These are phyloP conservation scores for Juglanconis oblonga DNA, from an alignment of 2,329 filamentous ascomycete species.

Conservation along the genomic window DNA sequence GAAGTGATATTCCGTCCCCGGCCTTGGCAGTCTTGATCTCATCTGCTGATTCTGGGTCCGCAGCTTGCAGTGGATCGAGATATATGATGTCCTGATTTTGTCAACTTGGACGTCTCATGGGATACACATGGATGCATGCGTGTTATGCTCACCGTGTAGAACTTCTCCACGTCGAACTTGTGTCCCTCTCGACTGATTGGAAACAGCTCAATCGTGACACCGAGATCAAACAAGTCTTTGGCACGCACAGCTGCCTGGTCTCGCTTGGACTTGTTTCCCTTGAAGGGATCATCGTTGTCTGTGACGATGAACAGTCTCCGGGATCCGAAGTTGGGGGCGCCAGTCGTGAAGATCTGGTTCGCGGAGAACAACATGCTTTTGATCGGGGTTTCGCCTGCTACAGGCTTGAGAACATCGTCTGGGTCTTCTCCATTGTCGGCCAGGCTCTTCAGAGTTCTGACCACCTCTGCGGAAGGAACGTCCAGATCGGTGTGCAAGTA, in stretches of 20 bases:
- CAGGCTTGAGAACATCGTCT: slow-evolving; percentile 65
- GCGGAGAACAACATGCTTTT: slow-evolving; percentile 89
- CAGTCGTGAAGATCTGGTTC: slow-evolving; percentile 94
- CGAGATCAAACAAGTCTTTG: slow-evolving; percentile 92
- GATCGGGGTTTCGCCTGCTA: slow-evolving; percentile 71
- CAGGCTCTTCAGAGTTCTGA: slow-evolving; percentile 73
- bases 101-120: not conserved
- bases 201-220: slow-evolving; percentile 88
- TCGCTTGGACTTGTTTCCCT: slow-evolving; percentile 66
- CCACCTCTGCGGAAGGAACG: slow-evolving; percentile 80
- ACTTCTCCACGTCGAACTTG: slow-evolving; percentile 77
- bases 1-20: slow-evolving; percentile 72
- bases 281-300: slow-evolving; percentile 85
- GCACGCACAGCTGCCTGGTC: slow-evolving; percentile 81
- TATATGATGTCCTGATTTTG: slow-evolving; percentile 79
- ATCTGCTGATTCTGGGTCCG: slow-evolving; percentile 62
- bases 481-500: slow-evolving; percentile 89
- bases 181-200: slow-evolving; percentile 72
- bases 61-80: slow-evolving; percentile 57
- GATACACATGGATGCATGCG: too few relatives aligned
- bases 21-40: slow-evolving; percentile 63
- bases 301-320: slow-evolving; percentile 93
- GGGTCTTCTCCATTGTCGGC: slow-evolving; percentile 76
- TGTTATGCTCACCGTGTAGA: slow-evolving; percentile 78
- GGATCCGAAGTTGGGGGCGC: slow-evolving; percentile 90